phyloP scores from a whole-genome alignment of 2,329 filamentous ascomycete genomes.

The Metarhizium brunneum region DNA sequence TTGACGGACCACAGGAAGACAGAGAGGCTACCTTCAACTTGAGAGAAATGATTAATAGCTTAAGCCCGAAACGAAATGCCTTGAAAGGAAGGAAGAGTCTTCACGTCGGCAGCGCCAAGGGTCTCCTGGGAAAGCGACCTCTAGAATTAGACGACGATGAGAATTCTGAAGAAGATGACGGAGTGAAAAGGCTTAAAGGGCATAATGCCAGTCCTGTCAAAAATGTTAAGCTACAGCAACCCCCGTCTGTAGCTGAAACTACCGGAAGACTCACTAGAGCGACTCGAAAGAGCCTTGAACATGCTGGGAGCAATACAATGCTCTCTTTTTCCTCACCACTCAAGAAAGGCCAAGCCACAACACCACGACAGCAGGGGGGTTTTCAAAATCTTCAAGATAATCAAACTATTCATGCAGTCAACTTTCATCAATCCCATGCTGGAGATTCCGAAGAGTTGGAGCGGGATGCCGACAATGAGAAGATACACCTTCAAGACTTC shows the following conservation, averaged over 20 bases:
- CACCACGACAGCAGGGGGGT: conserved; percentile 45
- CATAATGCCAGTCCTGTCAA: conserved; percentile 70
- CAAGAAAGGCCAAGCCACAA: conserved; percentile 35
- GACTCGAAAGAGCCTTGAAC: conserved; percentile 35
- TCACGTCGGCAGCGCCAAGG: conserved; percentile 64
- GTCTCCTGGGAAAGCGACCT: conserved; percentile 66
- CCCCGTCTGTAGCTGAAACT: conserved; percentile 57
- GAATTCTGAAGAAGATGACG: conserved; percentile 47
- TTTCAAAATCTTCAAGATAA: conserved; percentile 46
- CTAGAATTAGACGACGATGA: conserved; percentile 60
- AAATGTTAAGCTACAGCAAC: conserved; percentile 59
- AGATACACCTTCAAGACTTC: conserved; percentile 83
- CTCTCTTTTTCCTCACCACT: conserved; percentile 37
- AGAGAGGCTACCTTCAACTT: conserved; percentile 58
- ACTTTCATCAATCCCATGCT: conserved; percentile 32
- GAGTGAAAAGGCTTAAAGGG: conserved; percentile 61
- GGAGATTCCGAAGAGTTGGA: conserved; percentile 32
- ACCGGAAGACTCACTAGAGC: conserved; percentile 50
- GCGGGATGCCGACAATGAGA: conserved; percentile 43
- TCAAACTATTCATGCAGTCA: conserved; percentile 33
- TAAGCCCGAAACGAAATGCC: conserved; percentile 65
- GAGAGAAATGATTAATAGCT: conserved; percentile 66
- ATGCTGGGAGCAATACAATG: conserved; percentile 31
- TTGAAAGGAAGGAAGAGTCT: conserved; percentile 65
- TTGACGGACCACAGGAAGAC: conserved; percentile 34